Percentiles rank a stretch among this genome's conserved stretches.
phyloP scores from a whole-genome alignment of 345 rosid species.

The Bruguiera parviflora region DNA sequence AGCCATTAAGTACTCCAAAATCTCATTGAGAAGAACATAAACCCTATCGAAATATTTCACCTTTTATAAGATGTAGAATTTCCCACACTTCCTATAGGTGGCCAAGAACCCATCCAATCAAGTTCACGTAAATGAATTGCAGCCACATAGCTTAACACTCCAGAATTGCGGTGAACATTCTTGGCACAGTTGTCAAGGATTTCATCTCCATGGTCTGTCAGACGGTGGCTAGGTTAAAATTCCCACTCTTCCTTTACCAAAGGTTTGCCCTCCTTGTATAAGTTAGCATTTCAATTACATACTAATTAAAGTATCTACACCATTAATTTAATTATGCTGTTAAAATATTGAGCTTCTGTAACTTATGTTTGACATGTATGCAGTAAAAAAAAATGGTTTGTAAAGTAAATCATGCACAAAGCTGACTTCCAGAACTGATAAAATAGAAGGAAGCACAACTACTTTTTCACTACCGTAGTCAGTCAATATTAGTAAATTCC shows the following conservation, averaged over 20 bases:
- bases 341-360: background rate
- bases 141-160: constrained; percentile 39
- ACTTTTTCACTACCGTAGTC: background rate
- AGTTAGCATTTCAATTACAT: background rate
- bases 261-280: background rate
- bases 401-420: background rate
- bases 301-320: background rate
- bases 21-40: background rate
- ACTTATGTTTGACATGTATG: background rate
- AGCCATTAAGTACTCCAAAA: background rate
- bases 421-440: background rate
- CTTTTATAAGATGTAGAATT: constrained; percentile 28
- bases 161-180: constrained; percentile 50
- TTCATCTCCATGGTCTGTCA: constrained; percentile 56
- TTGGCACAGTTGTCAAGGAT: constrained; percentile 65
- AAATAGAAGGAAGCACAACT: background rate
- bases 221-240: background rate
- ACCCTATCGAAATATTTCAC: constrained; percentile 25
- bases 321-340: background rate
- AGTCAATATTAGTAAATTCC: background rate
- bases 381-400: background rate
- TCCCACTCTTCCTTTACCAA: background rate
- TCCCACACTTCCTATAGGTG: constrained; percentile 30
- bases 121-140: constrained; percentile 64
- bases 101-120: constrained; percentile 73